Conservation (phyloP, 495 filamentous ascomycete species). For the Saxispiralis lemnorum region DNA sequence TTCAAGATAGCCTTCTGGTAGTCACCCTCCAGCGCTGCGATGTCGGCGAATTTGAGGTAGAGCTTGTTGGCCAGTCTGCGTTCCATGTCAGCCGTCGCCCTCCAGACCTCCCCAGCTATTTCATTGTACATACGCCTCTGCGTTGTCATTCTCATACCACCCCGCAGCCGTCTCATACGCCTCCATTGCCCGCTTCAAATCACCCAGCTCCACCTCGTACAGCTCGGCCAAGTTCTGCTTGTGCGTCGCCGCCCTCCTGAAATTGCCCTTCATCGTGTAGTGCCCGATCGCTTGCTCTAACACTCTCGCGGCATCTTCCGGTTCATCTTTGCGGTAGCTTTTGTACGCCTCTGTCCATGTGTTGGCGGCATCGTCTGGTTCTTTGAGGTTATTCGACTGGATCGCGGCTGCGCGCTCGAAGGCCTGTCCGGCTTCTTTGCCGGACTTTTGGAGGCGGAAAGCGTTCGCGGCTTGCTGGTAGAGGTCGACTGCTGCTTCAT, state of each 20-base stretch:
- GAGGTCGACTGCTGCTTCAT: conserved; percentile 19
- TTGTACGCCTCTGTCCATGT: conserved; percentile 64
- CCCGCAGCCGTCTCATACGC: conserved; percentile 65
- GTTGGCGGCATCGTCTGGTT: conserved; percentile 78
- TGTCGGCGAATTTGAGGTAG: conserved; percentile 72
- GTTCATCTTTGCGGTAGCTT: conserved; percentile 64
- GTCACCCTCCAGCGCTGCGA: conserved; percentile 60
- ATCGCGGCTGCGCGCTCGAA: conserved; percentile 66
- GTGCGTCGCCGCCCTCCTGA: conserved; percentile 70
- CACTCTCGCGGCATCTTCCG: conserved; percentile 59
- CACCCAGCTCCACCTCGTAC: conserved; percentile 60
- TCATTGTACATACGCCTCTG: conserved; percentile 48
- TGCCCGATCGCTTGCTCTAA: conserved; percentile 57
- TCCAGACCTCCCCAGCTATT: not conserved
- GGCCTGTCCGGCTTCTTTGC: conserved; percentile 51
- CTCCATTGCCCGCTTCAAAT: conserved; percentile 56
- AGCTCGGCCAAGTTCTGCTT: conserved; percentile 73
- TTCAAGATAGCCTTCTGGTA: conserved; percentile 64
- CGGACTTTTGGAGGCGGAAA: conserved; percentile 19
- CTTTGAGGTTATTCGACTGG: conserved; percentile 58
- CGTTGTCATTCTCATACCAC: conserved; percentile 76
- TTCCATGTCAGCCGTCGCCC: conserved; percentile 1
- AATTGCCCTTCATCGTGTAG: conserved; percentile 69
- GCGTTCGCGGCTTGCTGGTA: conserved; percentile 23
- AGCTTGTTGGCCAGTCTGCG: conserved; percentile 71